Evolutionary conservation across 768 basidiomycete species (phyloP).

Genomic region (Lyophyllum semitale): DNA sequence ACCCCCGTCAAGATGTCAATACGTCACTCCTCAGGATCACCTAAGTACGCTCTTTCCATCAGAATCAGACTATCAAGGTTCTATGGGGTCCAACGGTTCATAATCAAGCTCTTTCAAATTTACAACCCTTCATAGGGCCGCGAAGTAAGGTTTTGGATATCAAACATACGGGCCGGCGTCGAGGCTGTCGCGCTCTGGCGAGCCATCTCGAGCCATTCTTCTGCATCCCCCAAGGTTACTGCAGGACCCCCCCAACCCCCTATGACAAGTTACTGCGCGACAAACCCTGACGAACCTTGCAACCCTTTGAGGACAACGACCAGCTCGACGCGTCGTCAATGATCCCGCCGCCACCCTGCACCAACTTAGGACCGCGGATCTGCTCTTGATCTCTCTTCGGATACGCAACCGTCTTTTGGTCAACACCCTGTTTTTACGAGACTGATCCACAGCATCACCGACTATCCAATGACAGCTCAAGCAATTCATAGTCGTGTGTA

Average conservation of each 20-base stretch:
- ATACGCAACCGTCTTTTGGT: conserved; percentile 1
- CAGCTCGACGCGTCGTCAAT: too few species aligned
- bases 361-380: background rate
- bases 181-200: background rate
- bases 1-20: background rate
- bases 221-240: too few species aligned
- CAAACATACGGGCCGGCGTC: background rate
- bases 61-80: background rate
- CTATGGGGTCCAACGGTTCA: background rate
- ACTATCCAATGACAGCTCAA: conserved; percentile 4
- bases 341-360: background rate
- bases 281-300: too few species aligned
- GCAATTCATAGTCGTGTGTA: background rate
- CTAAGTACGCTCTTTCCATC: background rate
- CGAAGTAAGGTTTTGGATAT: background rate
- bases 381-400: too few species aligned
- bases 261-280: too few species aligned
- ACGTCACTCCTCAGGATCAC: background rate
- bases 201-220: too few species aligned
- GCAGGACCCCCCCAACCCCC: too few species aligned
- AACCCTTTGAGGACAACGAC: too few species aligned
- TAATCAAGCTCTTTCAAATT: background rate
- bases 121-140: background rate
- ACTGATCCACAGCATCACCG: conserved; percentile 5
- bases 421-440: conserved; percentile 8